Conservation (phyloP, 192 early-diverging fungal species). For the Diversispora epigaea region DNA sequence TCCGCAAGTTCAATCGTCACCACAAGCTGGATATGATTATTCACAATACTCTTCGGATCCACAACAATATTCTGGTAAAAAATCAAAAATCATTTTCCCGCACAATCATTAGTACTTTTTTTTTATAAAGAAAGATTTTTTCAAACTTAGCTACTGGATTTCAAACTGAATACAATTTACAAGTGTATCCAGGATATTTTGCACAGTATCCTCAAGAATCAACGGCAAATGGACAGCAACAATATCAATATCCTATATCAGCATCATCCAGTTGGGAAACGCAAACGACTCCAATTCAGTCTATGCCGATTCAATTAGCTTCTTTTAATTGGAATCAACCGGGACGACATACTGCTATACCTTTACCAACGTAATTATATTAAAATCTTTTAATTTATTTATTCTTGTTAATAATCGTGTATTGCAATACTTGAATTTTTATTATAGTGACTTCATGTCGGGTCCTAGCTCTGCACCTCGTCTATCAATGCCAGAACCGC, state of each 20-base stretch:
- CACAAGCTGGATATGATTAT: conserved; percentile 37
- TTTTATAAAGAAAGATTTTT: neutral
- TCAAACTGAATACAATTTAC: conserved; percentile 37
- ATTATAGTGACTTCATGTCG: conserved; percentile 49
- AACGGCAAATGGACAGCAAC: conserved; percentile 20
- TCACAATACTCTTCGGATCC: conserved; percentile 30
- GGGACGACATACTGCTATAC: conserved; percentile 51
- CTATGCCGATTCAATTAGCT: conserved; percentile 33
- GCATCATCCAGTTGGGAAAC: conserved; percentile 38
- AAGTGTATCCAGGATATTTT: conserved; percentile 38
- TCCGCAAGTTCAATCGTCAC: conserved; percentile 36
- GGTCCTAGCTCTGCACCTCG: conserved; percentile 52
- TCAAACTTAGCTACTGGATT: neutral
- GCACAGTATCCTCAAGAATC: conserved; percentile 37
- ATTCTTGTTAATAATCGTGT: neutral
- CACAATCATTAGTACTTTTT: neutral
- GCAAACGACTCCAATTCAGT: conserved; percentile 21
- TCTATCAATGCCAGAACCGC: conserved; percentile 58
- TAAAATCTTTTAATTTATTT: neutral
- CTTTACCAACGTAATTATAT: conserved; percentile 48
- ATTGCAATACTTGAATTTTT: neutral
- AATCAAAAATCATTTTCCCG: neutral
- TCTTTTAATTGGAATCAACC: conserved; percentile 45
- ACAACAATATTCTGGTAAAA: conserved; percentile 23
- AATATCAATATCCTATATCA: conserved; percentile 35